Base-by-base conservation (phyloP, 441 rosid species). In the Populus hybrid region DNA sequence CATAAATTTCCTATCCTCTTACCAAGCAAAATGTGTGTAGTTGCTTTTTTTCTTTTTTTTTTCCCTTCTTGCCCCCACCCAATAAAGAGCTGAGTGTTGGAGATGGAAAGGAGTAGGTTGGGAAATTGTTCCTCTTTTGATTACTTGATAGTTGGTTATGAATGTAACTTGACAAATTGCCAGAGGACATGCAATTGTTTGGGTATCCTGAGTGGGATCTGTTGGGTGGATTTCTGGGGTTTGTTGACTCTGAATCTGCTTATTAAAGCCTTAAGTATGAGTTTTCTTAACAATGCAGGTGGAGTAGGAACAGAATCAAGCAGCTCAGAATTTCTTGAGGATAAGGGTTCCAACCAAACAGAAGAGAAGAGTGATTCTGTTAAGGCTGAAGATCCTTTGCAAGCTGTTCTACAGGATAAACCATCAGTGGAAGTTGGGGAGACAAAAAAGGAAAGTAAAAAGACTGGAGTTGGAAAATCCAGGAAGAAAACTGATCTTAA, bases 401-500 rank as follows among this genome's bases (percentile, higher is more conserved):
- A 50, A 75, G 83, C 32, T 75, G 57, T 59, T 42, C 71, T 67
- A 57, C 65, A 72, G 38, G 76, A 80, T 65, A 75, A 76, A 75
- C 83, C 72, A 67, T 32, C 80, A 18, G 26, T 32, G 34, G 83
- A 80, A 66, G 76, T 32, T 63, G 78, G 42, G 79, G 79, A 53
- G 23, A 75, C 42, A n/a, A 79, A 64, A 73, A 81, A 73, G 80
- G 84, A 85, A 83, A 75, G 59, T 67, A 80, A 72, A 78, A 86
- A 79, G 79, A 71, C 36, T 64, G 80, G 76, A 69, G 73, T 21
- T 53, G 67, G 74, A 70, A 85, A 83, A 35, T 80, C 85, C 67
- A 86, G 79, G 84, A 82, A 81, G 79, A 89, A 79, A 73, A 88
- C 82, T 50, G 80, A 74, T 32, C 26, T 77, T 32, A 79, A 84